These are phyloP conservation scores for Crithidia thermophila DNA, from an alignment of 208 protist species.

Conservation along the genomic window DNA sequence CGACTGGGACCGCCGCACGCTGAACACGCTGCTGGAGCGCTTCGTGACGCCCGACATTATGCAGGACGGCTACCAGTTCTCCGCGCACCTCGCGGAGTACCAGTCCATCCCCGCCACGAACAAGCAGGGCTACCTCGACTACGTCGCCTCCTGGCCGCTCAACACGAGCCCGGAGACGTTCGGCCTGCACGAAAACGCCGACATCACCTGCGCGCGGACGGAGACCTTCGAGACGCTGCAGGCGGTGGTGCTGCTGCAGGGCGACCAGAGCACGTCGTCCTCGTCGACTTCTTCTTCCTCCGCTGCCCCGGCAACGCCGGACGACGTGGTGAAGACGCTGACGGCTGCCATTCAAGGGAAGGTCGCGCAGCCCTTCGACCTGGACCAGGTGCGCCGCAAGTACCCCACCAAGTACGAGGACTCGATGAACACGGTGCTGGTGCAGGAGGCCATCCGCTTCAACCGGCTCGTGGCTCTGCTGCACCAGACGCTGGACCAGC, in stretches of 20 bases:
- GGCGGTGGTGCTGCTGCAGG: conserved; percentile 83
- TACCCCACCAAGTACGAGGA: conserved; percentile 97
- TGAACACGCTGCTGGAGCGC: conserved; percentile 94
- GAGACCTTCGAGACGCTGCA: conserved; percentile 93
- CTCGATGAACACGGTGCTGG: conserved; percentile 98
- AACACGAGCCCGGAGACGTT: conserved; percentile 96
- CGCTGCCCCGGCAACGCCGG: conserved; percentile 45
- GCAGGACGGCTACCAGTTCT: conserved; percentile 91
- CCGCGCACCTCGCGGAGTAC: conserved; percentile 72
- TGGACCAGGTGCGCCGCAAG: conserved; percentile 79
- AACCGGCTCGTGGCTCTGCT: conserved; percentile 92
- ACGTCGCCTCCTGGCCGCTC: conserved; percentile 93
- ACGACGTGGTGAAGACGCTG: conserved; percentile 84
- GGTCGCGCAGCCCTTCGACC: conserved; percentile 83
- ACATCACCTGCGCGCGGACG: conserved; percentile 95
- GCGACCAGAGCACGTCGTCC: conserved; percentile 40
- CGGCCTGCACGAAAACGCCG: conserved; percentile 98
- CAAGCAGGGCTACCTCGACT: conserved; percentile 89
- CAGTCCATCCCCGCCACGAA: conserved; percentile 74
- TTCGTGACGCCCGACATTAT: conserved; percentile 94
- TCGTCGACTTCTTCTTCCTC: conserved; percentile 11
- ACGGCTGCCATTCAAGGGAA: conserved; percentile 80
- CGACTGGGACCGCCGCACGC: conserved; percentile 96
- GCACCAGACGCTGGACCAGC: conserved; percentile 72
- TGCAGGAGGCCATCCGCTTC: conserved; percentile 98